Evolutionary conservation across 129 eudicot species (phyloP).

Genomic region (Artemisia tridentata): DNA sequence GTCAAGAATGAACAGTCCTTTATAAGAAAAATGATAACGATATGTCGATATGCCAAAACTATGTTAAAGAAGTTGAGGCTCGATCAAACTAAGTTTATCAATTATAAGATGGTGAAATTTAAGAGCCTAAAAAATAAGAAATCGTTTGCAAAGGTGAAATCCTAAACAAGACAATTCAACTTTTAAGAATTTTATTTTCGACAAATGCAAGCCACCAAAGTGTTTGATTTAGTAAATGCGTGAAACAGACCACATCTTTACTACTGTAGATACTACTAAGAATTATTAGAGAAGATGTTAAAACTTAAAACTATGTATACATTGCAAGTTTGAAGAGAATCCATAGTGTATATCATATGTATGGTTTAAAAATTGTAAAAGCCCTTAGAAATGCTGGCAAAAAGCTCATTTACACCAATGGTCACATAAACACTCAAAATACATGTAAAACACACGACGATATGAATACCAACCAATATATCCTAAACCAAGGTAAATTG

Average conservation of each 20-base stretch:
- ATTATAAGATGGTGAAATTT: too few relatives aligned
- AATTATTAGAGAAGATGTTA: not conserved
- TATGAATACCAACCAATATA: not conserved
- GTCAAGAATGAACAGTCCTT: not conserved
- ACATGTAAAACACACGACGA: not conserved
- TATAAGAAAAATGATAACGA: not conserved
- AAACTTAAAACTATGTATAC: not conserved
- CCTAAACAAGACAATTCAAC: too few relatives aligned
- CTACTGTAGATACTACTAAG: not conserved
- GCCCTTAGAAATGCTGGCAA: not conserved
- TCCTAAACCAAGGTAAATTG: not conserved
- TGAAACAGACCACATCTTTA: constrained; percentile 10
- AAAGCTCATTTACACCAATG: constrained; percentile 6
- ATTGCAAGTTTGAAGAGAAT: not conserved
- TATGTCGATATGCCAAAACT: too few relatives aligned
- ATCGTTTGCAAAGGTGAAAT: too few relatives aligned
- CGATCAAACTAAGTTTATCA: too few relatives aligned
- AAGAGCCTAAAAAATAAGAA: too few relatives aligned
- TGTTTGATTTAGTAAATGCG: constrained; percentile 2
- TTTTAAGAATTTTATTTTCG: too few relatives aligned
- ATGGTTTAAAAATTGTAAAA: constrained; percentile 1
- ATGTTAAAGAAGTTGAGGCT: too few relatives aligned
- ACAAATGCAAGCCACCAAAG: not conserved
- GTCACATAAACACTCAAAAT: not conserved
- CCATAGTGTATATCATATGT: not conserved